Conservation (phyloP, 2,329 filamentous ascomycete species). For the Fusarium fracticaudum region DNA sequence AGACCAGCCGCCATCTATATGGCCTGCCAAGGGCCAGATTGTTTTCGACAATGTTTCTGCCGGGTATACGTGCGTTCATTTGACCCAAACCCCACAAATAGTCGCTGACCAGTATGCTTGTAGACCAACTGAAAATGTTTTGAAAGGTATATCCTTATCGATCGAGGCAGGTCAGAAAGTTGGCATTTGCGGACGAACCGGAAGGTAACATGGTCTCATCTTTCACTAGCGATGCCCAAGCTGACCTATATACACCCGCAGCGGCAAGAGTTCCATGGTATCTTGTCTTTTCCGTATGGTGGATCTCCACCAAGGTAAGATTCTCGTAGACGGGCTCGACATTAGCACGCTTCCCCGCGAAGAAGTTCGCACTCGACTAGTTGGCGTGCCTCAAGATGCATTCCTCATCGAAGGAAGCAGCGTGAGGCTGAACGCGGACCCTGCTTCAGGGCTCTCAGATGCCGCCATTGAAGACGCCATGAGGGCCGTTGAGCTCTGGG, state of each 20-base stretch:
- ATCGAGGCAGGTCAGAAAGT: conserved; percentile 30
- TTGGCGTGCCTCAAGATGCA: conserved; percentile 61
- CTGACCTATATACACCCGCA: not conserved
- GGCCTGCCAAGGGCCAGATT: conserved; percentile 84
- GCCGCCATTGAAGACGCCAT: conserved; percentile 55
- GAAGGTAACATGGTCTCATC: conserved; percentile 5
- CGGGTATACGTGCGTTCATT: conserved; percentile 11
- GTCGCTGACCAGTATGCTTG: not conserved
- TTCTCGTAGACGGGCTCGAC: conserved; percentile 57
- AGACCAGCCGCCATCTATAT: conserved; percentile 68
- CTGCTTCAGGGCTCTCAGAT: conserved; percentile 49
- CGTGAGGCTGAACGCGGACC: conserved; percentile 60
- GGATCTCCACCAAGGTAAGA: conserved; percentile 53
- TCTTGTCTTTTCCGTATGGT: conserved; percentile 54
- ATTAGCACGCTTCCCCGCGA: conserved; percentile 40
- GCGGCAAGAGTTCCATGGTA: conserved; percentile 59
- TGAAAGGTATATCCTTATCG: conserved; percentile 8
- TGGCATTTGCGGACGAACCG: conserved; percentile 32
- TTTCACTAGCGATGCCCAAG: accelerated
- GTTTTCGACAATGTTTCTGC: conserved; percentile 70
- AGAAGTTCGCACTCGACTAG: conserved; percentile 46
- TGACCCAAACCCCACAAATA: too few species aligned
- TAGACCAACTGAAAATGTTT: conserved; percentile 6
- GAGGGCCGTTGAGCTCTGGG: conserved; percentile 56
- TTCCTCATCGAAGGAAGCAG: conserved; percentile 55